Base-by-base conservation (phyloP, 1,139 yeast genomes). In the Kurtzmaniella natalensis region DNA sequence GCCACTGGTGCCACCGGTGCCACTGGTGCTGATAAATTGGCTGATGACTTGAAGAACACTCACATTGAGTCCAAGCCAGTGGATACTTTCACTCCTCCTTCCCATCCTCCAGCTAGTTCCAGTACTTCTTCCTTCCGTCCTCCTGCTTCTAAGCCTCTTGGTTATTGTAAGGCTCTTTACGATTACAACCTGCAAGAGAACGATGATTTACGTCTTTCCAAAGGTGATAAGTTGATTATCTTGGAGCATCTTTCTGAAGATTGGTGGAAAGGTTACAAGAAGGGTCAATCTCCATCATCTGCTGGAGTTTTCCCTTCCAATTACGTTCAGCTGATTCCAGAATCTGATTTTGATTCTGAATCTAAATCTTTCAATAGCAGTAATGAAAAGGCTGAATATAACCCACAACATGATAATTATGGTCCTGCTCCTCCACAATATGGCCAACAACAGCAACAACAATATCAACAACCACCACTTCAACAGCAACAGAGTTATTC, bases 271-370 rank as follows among this genome's bases (percentile, higher is more conserved):
- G 97, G 98, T 28, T 65, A 61, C 48, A 58, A 52, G 39, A 46
- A 49, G 34, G 65, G 66, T 17, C 61, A 66, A 37, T 44, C 57
- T 26, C 54, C 65, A 10, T 75, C 76, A 29, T 56, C 59, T 18
- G 72, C 74, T 7, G 98, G 98, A 18, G 80, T 89, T 48, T 89
- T 92, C 64, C 98, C 98, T 5, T 67, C 94, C 2, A 87, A 87
- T 57, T 92, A 92, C 53, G 94, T 87, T 30, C 70, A 64, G 40
- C 57, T 70, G 4, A 59, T 73, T 7, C 64, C 65, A 14, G 62
- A 63, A 34, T 47, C 57, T 14, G 72, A 63, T 28, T 60, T 52
- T 40, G 45, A 60, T 27, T 27, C 38, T n/a, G 24, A 38, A n/a
- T 32, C 39, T 15, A 36, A 34, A 5, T 36, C 44, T 5, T 36